Evolutionary conservation across 306 rosid species (phyloP), one percentile per base, ranked within the genome.

Genomic region (Cucurbita moschata): DNA sequence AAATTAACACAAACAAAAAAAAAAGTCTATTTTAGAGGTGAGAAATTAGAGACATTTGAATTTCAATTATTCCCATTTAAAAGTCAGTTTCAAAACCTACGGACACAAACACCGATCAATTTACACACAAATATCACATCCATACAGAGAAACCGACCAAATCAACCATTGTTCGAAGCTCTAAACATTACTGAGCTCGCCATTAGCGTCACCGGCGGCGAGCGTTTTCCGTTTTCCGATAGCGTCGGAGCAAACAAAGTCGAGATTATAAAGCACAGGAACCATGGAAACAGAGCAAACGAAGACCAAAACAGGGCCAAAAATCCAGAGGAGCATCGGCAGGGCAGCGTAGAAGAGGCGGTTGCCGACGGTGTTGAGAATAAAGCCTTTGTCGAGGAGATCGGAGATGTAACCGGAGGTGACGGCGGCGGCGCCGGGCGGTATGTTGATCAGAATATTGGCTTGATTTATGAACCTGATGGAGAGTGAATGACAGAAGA

Each of bases 251-350:
- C 86, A 60, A 10, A 92, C 88, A 54, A 95, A 56, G 76, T 95
- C 99, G 67, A 95, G 85, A 53, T 91, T 91, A 76, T 95, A 95
- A 81, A 95, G 97, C 77, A 91, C 82, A 0, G 93, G 91, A 54
- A 91, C 89, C 90, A 91, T 79, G 0, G 97, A 82, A 4, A 75
- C 40, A 58, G 85, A 86, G 68, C 96, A 91, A 10, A 95, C 40
- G 67, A 95, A 88, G 9, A 91, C 97, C 75, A 95, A 73, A 4
- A 91, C 96, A 0, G 99, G 99, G 9, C 99, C 99, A 58, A 95
- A 95, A 0, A 95, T 85, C 99, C 99, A 95, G 0, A 95, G 88
- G 83, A 91, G 50, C 15, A 95, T 76, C 35, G 97, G 97, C 10
- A 95, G 83, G 8, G 92, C 97, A 0, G 85, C 50, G 59, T 95